phyloP scores from a whole-genome alignment of 805 yeast species.

The Candida ipomoeae region DNA sequence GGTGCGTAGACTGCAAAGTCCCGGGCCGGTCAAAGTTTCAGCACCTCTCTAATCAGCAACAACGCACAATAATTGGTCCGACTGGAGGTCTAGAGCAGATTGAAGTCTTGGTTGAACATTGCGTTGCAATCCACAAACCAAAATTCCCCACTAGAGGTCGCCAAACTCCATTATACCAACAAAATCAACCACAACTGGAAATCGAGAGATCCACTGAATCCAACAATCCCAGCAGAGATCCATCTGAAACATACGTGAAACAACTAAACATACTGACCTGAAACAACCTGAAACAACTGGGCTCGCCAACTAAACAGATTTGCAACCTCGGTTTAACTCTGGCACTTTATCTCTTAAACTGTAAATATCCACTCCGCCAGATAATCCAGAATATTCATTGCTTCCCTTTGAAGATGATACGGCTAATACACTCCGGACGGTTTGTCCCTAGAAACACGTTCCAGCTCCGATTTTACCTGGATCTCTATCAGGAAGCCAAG shows the following conservation, averaged over 20 bases:
- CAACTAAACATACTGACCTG: too few species aligned
- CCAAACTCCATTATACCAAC: too few species aligned
- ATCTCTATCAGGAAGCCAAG: conserved; percentile 22
- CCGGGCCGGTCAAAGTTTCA: neutral
- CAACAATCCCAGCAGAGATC: too few species aligned
- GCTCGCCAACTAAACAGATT: too few species aligned
- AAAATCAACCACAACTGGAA: too few species aligned
- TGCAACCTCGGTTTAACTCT: too few species aligned
- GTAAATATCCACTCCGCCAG: neutral
- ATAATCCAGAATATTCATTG: neutral
- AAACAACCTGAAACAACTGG: too few species aligned
- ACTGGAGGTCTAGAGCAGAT: neutral
- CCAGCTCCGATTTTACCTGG: neutral
- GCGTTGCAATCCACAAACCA: neutral
- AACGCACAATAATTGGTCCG: neutral
- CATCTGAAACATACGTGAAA: too few species aligned
- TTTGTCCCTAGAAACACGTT: neutral
- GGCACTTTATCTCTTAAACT: too few species aligned
- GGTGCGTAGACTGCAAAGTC: neutral
- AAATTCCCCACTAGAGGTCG: too few species aligned
- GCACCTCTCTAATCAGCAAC: neutral
- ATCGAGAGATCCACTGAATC: too few species aligned
- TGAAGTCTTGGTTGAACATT: neutral
- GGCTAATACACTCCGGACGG: neutral
- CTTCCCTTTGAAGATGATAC: neutral